phyloP scores from a whole-genome alignment of 345 rosid species.

The Bruguiera gymnorhiza region DNA sequence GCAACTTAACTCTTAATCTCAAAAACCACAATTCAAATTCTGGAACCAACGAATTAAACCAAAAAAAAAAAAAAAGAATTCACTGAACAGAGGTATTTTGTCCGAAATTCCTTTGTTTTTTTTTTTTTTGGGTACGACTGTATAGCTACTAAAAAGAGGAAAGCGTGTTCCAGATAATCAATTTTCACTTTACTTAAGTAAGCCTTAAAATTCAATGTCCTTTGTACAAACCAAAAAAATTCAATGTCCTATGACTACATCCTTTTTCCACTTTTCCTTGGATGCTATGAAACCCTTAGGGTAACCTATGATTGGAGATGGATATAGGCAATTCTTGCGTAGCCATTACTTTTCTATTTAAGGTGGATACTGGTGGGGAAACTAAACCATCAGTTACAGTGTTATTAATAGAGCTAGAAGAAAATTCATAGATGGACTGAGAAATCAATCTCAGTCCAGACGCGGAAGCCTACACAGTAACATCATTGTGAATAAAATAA shows the following conservation, averaged over 20 bases:
- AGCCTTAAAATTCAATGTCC: background rate
- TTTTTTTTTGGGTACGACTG: background rate
- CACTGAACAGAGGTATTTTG: too few relatives aligned
- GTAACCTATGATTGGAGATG: slow-evolving; percentile 1
- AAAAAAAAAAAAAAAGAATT: too few relatives aligned
- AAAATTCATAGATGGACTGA: too few relatives aligned
- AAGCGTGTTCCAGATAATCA: background rate
- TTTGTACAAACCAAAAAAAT: background rate
- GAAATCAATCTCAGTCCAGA: too few relatives aligned
- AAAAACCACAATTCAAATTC: too few relatives aligned
- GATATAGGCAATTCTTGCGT: slow-evolving; percentile 18
- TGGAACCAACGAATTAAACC: too few relatives aligned
- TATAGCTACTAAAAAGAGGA: background rate
- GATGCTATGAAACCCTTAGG: slow-evolving; percentile 25
- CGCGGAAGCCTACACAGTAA: too few relatives aligned
- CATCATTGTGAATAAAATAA: too few relatives aligned
- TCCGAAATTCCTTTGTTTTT: too few relatives aligned
- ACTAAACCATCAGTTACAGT: slow-evolving; percentile 14
- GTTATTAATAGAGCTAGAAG: background rate
- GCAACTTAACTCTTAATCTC: too few relatives aligned
- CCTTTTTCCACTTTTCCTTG: slow-evolving; percentile 5
- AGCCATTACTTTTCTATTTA: slow-evolving; percentile 13
- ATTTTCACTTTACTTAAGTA: background rate
- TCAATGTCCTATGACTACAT: background rate
- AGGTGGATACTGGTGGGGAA: slow-evolving; percentile 35